Base-by-base conservation (phyloP, 176 grass and related monocot genomes). In the Ensete glaucum region DNA sequence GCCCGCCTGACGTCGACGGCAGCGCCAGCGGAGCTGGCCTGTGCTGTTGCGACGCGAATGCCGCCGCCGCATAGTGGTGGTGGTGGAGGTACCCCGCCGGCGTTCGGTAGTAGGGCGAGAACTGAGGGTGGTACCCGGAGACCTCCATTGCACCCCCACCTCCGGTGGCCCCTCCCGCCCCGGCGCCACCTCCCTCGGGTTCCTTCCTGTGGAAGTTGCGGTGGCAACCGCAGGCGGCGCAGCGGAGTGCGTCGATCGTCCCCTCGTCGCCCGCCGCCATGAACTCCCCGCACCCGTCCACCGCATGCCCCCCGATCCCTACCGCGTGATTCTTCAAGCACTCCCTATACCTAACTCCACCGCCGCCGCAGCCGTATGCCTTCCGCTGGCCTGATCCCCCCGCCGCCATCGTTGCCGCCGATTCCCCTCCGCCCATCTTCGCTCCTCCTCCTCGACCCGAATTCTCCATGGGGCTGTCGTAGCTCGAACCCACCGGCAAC, bases 261-360 rank as follows among this genome's bases (percentile, higher is more conserved):
- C 92, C 92, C 3, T 86, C 92, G 73, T 96, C 87, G 3, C 89
- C 92, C 0, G 89, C 87, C 0, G 89, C 78, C 76, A 96, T 89
- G 82, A 96, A 96, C 83, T 96, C 92, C 50, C 92, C 92, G 72
- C 92, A 96, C 8, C 92, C 92, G 20, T 96, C 92, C 50, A 92
- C 87, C 1, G 89, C 92, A 20, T 92, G 82, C 1, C 92, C 92
- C 10, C 92, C 92, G 82, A 96, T 92, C 57, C 89, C 82, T 22
- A 92, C 89, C 0, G 92, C 92, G 85, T 96, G 92, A 80, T 96
- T 96, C 85, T 96, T 96, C 22, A 96, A 81, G 81, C 92, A 96
- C 87, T 96, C 89, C 0, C 87, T 77, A 43, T 96, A 96, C 82
- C 81, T 82, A 19, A 72, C 71, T 53, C 68, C 77, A 1, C 57